Conservation (phyloP, 371 early-diverging fungal species). For the Mucor piriformis region DNA sequence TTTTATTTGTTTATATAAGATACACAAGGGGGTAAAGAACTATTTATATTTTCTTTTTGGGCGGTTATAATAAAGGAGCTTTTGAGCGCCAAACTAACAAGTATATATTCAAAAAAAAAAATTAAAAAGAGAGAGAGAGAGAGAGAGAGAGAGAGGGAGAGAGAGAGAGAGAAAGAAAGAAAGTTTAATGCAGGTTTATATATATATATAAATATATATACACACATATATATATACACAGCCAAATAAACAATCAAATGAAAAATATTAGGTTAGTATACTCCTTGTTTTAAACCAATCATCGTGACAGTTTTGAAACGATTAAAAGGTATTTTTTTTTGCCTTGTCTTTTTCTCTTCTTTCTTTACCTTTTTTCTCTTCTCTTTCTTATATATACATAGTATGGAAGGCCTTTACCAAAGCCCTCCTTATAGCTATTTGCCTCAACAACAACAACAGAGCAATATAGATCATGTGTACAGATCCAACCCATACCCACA, state of each 20-base stretch:
- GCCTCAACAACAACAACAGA: slow-evolving; percentile 8
- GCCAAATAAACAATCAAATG: neutral
- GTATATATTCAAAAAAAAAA: neutral
- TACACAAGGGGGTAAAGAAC: no score
- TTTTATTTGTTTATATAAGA: no score
- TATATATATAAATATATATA: neutral
- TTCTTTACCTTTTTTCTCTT: slow-evolving; percentile 5
- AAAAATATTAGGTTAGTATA: neutral
- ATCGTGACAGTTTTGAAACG: slow-evolving; percentile 21
- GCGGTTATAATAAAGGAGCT: slow-evolving; percentile 1
- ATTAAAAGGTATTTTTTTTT: slow-evolving; percentile 3
- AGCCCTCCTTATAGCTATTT: slow-evolving; percentile 24
- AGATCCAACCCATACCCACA: slow-evolving; percentile 3
- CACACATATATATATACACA: neutral
- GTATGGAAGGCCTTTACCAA: slow-evolving; percentile 27
- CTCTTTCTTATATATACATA: neutral
- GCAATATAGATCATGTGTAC: slow-evolving; percentile 7
- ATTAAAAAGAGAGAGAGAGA: neutral
- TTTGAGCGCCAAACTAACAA: neutral
- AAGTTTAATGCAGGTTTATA: neutral
- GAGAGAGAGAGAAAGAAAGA: neutral
- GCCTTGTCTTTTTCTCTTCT: slow-evolving; percentile 8
- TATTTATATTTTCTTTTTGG: neutral
- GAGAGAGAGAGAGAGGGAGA: neutral
- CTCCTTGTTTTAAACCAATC: slow-evolving; percentile 22